Evolutionary conservation across 106 monocot genomes (phyloP).

Genomic region (Apostasia ramifera): DNA sequence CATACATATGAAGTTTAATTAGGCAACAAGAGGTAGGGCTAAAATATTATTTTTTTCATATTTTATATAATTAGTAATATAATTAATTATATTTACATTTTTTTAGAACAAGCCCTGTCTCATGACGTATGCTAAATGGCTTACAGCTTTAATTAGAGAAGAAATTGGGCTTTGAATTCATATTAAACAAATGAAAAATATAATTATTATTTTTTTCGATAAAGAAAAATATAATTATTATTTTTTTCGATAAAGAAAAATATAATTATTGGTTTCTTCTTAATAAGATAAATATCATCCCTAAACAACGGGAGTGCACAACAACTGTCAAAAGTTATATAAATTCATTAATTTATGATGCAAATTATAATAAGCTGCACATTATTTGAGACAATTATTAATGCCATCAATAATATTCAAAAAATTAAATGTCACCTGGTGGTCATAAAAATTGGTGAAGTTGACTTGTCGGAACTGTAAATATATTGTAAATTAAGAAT

Average conservation of each 20-base stretch:
- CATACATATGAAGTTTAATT: too few species aligned
- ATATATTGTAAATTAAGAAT: too few species aligned
- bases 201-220: background rate
- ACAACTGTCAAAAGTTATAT: background rate
- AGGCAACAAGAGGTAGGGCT: too few species aligned
- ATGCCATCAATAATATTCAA: background rate
- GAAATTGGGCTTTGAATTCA: background rate
- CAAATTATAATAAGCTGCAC: background rate
- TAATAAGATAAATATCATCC: background rate
- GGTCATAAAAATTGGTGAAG: too few species aligned
- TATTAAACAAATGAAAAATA: background rate
- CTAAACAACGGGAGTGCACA: background rate
- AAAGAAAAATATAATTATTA: background rate
- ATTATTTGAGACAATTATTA: background rate
- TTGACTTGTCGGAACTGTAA: background rate
- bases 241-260: background rate
- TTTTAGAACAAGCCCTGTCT: background rate
- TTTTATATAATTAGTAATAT: background rate
- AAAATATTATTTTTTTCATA: too few species aligned
- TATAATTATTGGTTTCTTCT: background rate
- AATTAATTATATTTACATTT: background rate
- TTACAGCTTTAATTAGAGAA: background rate
- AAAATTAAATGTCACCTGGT: background rate
- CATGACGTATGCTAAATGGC: slow-evolving; percentile 1
- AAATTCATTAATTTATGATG: background rate